Evolutionary conservation across 106 monocot genomes (phyloP).

Genomic region (Agapanthus africanus): DNA sequence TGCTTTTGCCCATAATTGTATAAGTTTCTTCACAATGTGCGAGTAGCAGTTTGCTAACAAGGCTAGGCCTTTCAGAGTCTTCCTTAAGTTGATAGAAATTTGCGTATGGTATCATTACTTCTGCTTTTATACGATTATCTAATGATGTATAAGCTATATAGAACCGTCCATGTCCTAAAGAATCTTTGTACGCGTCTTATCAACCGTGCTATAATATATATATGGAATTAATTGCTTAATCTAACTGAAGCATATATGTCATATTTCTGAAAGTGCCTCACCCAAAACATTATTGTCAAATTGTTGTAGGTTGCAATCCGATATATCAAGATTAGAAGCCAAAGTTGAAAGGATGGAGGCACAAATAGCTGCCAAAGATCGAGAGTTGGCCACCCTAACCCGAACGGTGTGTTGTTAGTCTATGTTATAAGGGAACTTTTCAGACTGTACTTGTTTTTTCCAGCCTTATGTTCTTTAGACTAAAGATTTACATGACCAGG

Average conservation of each 20-base stretch:
- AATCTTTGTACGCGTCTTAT: too few relatives aligned
- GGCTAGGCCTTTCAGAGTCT: not conserved
- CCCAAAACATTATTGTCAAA: not conserved
- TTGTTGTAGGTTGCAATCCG: conserved; percentile 52
- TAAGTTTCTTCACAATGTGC: not conserved
- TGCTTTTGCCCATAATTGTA: not conserved
- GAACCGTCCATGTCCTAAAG: too few relatives aligned
- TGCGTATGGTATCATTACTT: not conserved
- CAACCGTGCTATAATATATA: too few relatives aligned
- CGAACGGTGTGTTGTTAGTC: conserved; percentile 42
- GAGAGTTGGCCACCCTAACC: conserved; percentile 87
- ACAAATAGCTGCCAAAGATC: conserved; percentile 81
- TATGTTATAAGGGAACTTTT: not conserved
- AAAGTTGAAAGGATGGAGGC: conserved; percentile 96
- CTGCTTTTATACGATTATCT: too few relatives aligned
- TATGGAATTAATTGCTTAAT: not conserved
- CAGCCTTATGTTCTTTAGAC: not conserved
- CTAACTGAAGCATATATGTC: not conserved
- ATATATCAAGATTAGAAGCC: conserved; percentile 88
- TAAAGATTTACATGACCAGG: conserved; percentile 39
- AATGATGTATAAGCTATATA: too few relatives aligned
- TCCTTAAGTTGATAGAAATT: not conserved
- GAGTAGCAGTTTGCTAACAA: not conserved
- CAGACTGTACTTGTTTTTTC: not conserved
- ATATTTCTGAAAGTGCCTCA: not conserved